These are phyloP conservation scores for Cyberlindnera mississippiensis DNA, from an alignment of 805 yeast species.

Conservation along the genomic window DNA sequence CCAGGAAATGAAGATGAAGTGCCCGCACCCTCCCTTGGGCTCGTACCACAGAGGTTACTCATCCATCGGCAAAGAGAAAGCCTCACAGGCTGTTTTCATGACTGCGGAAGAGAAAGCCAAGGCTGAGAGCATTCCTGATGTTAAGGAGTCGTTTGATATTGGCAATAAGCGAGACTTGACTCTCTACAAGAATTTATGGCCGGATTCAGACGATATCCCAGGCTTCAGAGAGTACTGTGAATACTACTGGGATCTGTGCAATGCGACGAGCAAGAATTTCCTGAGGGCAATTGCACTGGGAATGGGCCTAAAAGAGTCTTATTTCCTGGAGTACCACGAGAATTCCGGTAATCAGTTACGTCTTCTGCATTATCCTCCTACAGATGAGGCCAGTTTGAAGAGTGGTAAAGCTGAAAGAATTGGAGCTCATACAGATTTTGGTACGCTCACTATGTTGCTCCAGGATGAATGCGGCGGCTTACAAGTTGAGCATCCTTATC, in stretches of 20 bases:
- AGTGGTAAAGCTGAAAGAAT: slow-evolving; percentile 25
- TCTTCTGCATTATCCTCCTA: slow-evolving; percentile 26
- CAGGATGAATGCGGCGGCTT: slow-evolving; percentile 28
- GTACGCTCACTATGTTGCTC: slow-evolving; percentile 25
- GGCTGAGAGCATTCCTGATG: slow-evolving; percentile 24
- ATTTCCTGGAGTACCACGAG: slow-evolving; percentile 21
- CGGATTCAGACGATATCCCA: slow-evolving; percentile 24
- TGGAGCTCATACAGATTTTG: slow-evolving; percentile 29
- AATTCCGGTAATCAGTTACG: slow-evolving; percentile 25
- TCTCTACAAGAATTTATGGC: slow-evolving; percentile 26
- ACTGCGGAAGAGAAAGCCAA: slow-evolving; percentile 16
- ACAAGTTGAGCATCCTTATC: slow-evolving; percentile 22
- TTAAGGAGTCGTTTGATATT: slow-evolving; percentile 28
- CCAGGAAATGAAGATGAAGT: slow-evolving; percentile 17
- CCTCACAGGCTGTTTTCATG: slow-evolving; percentile 27
- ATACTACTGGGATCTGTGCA: slow-evolving; percentile 18
- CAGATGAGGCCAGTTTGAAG: slow-evolving; percentile 16
- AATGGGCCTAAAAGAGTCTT: slow-evolving; percentile 21
- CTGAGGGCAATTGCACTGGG: slow-evolving; percentile 26
- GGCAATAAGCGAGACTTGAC: slow-evolving; percentile 18
- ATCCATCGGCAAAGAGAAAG: slow-evolving; percentile 27
- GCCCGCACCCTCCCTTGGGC: slow-evolving; percentile 27
- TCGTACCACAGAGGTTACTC: slow-evolving; percentile 30
- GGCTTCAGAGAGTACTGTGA: slow-evolving; percentile 24
- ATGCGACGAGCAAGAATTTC: slow-evolving; percentile 16